Evolutionary conservation across 2,329 filamentous ascomycete species (phyloP), one percentile per base, ranked within the genome.

Genomic region (Bretziella fagacearum): DNA sequence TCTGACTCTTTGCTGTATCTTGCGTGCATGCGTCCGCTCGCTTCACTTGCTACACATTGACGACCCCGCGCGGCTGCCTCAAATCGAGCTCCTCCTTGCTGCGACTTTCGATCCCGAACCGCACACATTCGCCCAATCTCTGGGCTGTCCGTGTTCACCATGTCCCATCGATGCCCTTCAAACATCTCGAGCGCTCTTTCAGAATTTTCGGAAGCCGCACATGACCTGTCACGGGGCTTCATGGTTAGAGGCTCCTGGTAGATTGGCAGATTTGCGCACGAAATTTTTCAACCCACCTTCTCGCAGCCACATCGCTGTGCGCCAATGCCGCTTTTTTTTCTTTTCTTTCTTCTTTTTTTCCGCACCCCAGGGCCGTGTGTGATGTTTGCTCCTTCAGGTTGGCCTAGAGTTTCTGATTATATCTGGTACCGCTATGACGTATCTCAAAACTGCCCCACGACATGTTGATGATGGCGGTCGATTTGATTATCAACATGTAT

Each of bases 391-490:
- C 41, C 11, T 29, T 17, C 25, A 13, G 20, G 17, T 44, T 17
- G 15, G 20, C 15, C 20, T 36, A 22, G 35, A 20, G 6, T 17
- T 39, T 39, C 35, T 8, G 23, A 8, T 22, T 22, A 10, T 20
- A 8, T 39, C 35, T n/a, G 20, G 35, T 39, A 23, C 41, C 18
- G 41, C 41, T 44, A 44, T 44, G 41, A 44, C 41, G 41, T 44
- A 43, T 37, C 37, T 29, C 22, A 33, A 30, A 36, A 20, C 10
- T 39, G 18, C 17, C 15, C 35, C 17, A 33, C 13, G 30, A 4
- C 5, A 33, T n/a, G 13, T n/a, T 33, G 18, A 20, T 22, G 23
- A 39, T 20, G 13, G n/a, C 13, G 6, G 35, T n/a, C n/a, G n/a
- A n/a, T n/a, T n/a, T 17, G 18, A 39, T 22, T 10, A 3, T 10